Evolutionary conservation across 768 basidiomycete genomes (phyloP).

Genomic region (Leccinum imitatum): DNA sequence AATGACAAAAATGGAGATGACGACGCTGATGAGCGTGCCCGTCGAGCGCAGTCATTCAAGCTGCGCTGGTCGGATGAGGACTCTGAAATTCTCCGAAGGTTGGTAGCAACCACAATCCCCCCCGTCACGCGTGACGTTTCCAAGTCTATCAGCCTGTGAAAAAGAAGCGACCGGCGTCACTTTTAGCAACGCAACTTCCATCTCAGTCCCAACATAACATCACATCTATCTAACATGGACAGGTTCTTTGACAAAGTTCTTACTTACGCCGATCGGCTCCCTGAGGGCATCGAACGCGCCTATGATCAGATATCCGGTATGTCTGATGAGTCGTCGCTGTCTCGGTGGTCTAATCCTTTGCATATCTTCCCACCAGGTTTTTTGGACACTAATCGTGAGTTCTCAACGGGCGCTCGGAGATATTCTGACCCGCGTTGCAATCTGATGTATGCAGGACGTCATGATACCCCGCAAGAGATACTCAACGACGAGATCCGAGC

Average conservation of each 20-base stretch:
- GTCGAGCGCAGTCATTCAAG: no score
- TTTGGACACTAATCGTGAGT: slow-evolving; percentile 36
- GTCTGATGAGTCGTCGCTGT: slow-evolving; percentile 3
- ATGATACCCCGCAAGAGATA: slow-evolving; percentile 75
- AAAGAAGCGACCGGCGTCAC: no score
- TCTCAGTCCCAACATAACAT: no score
- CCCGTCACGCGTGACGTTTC: no score
- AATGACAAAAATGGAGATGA: no score
- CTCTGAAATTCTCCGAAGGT: no score
- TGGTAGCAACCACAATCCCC: no score
- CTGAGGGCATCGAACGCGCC: slow-evolving; percentile 39
- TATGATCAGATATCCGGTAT: slow-evolving; percentile 37
- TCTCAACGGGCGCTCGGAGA: neutral
- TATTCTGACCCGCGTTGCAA: slow-evolving; percentile 2
- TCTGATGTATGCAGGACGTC: slow-evolving; percentile 44
- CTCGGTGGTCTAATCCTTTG: neutral
- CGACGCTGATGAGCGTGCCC: no score
- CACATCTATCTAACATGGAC: neutral
- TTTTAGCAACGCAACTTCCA: no score
- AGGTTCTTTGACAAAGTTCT: slow-evolving; percentile 38
- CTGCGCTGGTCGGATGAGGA: no score
- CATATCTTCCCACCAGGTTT: slow-evolving; percentile 25
- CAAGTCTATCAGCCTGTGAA: no score
- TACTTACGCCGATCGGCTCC: slow-evolving; percentile 36
- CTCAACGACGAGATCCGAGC: slow-evolving; percentile 67